A percentile compares a stretch with the other conserved stretches of the same genome.
Conservation (phyloP, 2,329 filamentous ascomycete genomes). For the Ceratocystis harringtonii region DNA sequence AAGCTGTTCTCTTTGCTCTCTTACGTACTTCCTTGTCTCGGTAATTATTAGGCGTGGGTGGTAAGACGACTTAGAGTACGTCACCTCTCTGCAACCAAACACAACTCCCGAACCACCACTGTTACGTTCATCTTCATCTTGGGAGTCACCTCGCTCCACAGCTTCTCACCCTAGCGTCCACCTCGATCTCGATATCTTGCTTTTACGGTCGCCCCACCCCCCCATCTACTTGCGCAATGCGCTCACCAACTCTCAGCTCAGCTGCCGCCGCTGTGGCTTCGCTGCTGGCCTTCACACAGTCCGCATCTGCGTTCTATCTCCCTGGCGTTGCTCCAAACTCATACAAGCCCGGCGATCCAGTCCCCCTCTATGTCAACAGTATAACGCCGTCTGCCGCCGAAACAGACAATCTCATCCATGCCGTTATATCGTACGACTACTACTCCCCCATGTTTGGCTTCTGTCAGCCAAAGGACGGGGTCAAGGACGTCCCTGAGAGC, state of each 20-base stretch:
- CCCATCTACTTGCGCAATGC: conserved; percentile 9
- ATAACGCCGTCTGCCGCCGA: conserved; percentile 71
- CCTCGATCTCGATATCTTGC: neutral
- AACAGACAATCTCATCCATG: conserved; percentile 67
- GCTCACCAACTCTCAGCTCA: conserved; percentile 7
- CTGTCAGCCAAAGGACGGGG: conserved; percentile 63
- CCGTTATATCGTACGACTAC: conserved; percentile 93
- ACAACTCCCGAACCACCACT: neutral
- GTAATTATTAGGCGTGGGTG: neutral
- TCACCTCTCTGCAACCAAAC: conserved; percentile 3
- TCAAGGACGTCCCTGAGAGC: conserved; percentile 58
- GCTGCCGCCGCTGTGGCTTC: conserved; percentile 32
- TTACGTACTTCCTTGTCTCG: neutral
- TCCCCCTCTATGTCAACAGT: conserved; percentile 84
- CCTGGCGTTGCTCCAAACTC: conserved; percentile 90
- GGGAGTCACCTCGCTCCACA: neutral
- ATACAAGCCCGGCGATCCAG: conserved; percentile 63
- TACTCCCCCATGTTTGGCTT: conserved; percentile 81
- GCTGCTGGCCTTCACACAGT: conserved; percentile 36
- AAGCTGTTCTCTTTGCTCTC: conserved; percentile 9
- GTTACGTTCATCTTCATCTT: neutral
- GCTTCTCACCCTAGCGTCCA: neutral
- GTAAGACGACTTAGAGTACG: neutral
- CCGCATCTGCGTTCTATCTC: conserved; percentile 73
- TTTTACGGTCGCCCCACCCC: neutral